A percentile compares a stretch with the other conserved stretches of the same genome.
Conservation (phyloP, 2,329 filamentous ascomycete genomes). For the Fusarium scirpi region DNA sequence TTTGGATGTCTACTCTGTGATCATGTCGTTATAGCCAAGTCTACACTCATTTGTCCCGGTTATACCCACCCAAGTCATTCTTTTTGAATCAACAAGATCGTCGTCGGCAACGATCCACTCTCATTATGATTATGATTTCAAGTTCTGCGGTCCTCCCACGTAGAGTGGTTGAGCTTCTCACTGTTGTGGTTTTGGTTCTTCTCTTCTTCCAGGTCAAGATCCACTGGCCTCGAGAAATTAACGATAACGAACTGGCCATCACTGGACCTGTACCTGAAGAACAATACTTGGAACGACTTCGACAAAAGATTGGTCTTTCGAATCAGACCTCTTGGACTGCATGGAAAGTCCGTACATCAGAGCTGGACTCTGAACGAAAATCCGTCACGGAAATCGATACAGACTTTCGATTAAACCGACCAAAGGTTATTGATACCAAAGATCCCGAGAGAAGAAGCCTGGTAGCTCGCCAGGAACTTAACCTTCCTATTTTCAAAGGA, state of each 20-base stretch:
- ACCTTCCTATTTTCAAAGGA: slow-evolving; percentile 51
- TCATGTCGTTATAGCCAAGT: slow-evolving; percentile 37
- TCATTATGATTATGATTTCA: slow-evolving; percentile 46
- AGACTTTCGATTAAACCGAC: slow-evolving; percentile 49
- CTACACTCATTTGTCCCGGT: slow-evolving; percentile 24
- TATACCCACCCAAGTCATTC: slow-evolving; percentile 46
- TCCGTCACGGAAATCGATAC: slow-evolving; percentile 49
- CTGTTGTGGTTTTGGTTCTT: slow-evolving; percentile 44
- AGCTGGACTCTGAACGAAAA: slow-evolving; percentile 45
- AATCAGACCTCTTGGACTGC: slow-evolving; percentile 52
- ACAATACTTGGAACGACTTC: slow-evolving; percentile 49
- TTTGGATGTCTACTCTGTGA: slow-evolving; percentile 23
- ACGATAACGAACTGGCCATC: slow-evolving; percentile 25
- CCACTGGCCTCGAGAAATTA: slow-evolving; percentile 17
- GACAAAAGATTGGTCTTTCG: slow-evolving; percentile 46
- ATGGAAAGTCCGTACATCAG: slow-evolving; percentile 50
- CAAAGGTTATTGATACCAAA: slow-evolving; percentile 46
- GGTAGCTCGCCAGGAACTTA: slow-evolving; percentile 48
- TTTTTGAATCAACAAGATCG: slow-evolving; percentile 24
- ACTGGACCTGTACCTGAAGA: slow-evolving; percentile 48
- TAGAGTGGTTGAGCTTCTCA: slow-evolving; percentile 42
- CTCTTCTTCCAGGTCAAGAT: slow-evolving; percentile 43
- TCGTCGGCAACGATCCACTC: slow-evolving; percentile 15
- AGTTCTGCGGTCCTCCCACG: slow-evolving; percentile 41
- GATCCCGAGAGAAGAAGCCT: slow-evolving; percentile 44